Conservation (phyloP, 805 yeast species). For the Metschnikowia aberdeeniae region DNA sequence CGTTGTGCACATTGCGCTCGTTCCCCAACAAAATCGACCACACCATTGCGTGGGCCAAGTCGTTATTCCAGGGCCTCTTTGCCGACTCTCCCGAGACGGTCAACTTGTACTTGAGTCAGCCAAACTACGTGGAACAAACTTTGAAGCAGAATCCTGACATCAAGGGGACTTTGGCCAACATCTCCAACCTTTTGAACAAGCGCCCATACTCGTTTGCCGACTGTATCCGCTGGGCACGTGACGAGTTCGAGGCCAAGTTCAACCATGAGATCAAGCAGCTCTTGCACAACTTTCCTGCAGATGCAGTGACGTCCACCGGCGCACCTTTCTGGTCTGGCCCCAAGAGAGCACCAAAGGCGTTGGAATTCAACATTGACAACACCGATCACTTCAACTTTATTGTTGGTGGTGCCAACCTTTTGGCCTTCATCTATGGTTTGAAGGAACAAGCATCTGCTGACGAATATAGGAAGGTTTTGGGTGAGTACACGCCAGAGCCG, state of each 20-base stretch:
- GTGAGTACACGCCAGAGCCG: conserved; percentile 40
- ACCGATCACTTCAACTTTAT: conserved; percentile 78
- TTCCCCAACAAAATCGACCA: conserved; percentile 98
- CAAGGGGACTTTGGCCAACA: conserved; percentile 79
- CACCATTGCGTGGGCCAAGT: conserved; percentile 99
- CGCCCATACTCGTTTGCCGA: conserved; percentile 91
- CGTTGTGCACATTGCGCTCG: conserved; percentile 93
- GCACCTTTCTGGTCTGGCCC: conserved; percentile 98
- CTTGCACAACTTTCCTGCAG: conserved; percentile 90
- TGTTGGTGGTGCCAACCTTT: conserved; percentile 84
- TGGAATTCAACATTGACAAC: conserved; percentile 69
- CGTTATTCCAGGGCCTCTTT: conserved; percentile 88
- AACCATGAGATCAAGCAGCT: conserved; percentile 85
- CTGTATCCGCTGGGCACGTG: conserved; percentile 92
- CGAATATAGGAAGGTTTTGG: conserved; percentile 53
- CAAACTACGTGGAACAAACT: conserved; percentile 86
- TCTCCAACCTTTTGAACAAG: conserved; percentile 65
- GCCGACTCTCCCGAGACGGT: conserved; percentile 91
- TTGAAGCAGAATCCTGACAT: conserved; percentile 91
- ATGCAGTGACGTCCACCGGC: conserved; percentile 85
- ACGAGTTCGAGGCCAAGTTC: conserved; percentile 81
- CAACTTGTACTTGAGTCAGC: conserved; percentile 83
- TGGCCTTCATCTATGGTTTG: conserved; percentile 87
- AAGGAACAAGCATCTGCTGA: conserved; percentile 63
- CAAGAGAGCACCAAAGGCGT: conserved; percentile 91